Conservation (phyloP, 1,284 basidiomycete genomes). For the Porogramme epimiltina region DNA sequence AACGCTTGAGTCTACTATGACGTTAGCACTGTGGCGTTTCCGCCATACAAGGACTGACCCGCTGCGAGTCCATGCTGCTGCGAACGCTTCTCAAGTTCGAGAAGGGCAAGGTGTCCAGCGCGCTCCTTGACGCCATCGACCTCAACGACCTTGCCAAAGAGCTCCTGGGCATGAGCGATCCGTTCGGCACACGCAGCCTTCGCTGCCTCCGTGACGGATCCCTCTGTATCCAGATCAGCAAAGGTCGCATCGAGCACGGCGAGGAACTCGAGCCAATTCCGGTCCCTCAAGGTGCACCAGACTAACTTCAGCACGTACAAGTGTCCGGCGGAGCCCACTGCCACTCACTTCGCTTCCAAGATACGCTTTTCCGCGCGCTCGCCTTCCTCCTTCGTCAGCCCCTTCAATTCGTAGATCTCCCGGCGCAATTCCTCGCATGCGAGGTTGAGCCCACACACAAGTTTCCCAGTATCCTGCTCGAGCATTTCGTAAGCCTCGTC, state of each 20-base stretch:
- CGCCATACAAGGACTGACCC: conserved; percentile 33
- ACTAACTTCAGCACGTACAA: conserved; percentile 22
- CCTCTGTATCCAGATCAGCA: conserved; percentile 35
- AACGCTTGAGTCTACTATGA: conserved; percentile 41
- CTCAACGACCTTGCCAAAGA: conserved; percentile 58
- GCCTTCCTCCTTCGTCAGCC: conserved; percentile 60
- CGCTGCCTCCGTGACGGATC: conserved; percentile 21
- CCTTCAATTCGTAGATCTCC: conserved; percentile 62
- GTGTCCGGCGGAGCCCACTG: background rate
- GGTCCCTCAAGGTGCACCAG: conserved; percentile 53
- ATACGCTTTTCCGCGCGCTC: conserved; percentile 57
- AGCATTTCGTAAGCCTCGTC: conserved; percentile 76
- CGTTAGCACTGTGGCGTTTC: background rate
- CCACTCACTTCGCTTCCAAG: conserved; percentile 54
- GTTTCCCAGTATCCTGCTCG: conserved; percentile 63
- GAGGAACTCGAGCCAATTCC: conserved; percentile 85
- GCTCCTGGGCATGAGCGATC: conserved; percentile 47
- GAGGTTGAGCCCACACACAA: conserved; percentile 70
- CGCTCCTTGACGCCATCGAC: conserved; percentile 71
- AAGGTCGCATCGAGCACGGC: conserved; percentile 72
- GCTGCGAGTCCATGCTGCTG: conserved; percentile 46
- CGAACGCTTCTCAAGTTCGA: conserved; percentile 71
- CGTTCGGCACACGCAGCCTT: conserved; percentile 39
- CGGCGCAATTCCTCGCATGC: conserved; percentile 74
- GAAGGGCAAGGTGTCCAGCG: conserved; percentile 65